phyloP scores from a whole-genome alignment of 2,329 filamentous ascomycete species.

The Xylaria sp. region DNA sequence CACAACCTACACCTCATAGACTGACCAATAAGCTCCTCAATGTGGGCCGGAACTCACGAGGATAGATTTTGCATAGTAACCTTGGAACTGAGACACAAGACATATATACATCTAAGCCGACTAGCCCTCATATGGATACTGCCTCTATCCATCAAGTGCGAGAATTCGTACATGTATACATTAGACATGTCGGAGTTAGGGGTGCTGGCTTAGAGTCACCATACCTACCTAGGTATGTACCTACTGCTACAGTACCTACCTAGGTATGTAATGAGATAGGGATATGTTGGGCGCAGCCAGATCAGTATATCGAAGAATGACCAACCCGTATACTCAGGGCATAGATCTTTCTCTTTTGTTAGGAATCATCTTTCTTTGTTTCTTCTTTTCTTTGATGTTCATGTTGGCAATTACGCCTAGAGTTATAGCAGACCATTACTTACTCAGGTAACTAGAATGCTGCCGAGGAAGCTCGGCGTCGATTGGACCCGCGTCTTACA shows the following conservation, averaged over 20 bases:
- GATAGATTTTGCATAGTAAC: too few relatives aligned
- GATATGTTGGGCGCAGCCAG: too few relatives aligned
- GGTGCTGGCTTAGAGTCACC: not conserved
- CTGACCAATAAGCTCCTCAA: not conserved
- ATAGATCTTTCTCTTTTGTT: not conserved
- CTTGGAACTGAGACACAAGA: too few relatives aligned
- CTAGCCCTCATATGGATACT: too few relatives aligned
- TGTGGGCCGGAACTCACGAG: not conserved
- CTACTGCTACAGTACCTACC: not conserved
- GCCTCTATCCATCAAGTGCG: too few relatives aligned
- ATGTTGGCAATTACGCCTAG: not conserved
- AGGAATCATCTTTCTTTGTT: not conserved
- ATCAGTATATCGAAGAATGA: not conserved
- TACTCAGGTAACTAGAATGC: not conserved
- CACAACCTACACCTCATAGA: not conserved
- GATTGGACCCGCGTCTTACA: not conserved
- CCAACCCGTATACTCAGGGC: not conserved
- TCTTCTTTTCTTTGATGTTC: too few relatives aligned
- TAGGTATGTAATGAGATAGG: too few relatives aligned
- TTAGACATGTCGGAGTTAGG: not conserved
- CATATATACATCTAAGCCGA: too few relatives aligned
- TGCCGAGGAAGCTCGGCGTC: not conserved
- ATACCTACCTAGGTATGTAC: not conserved
- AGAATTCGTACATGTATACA: too few relatives aligned
- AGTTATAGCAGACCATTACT: not conserved